Percentiles rank a stretch among this genome's conserved stretches.
Conservation (phyloP, 2,329 filamentous ascomycete genomes). For the Didymella exigua region DNA sequence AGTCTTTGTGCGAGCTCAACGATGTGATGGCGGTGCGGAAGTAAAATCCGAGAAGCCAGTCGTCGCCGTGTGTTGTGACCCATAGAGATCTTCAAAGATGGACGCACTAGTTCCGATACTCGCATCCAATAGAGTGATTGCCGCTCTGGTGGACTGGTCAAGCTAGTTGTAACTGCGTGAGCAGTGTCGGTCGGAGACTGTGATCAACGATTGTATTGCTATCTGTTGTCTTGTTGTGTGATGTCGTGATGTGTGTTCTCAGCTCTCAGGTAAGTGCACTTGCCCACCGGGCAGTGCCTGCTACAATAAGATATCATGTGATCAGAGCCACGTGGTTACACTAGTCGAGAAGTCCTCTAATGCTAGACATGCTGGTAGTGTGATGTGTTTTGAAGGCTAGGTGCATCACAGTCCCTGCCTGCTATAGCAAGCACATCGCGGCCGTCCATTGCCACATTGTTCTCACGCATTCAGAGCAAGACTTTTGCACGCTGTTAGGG, state of each 20-base stretch:
- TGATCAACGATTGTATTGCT: too few species aligned
- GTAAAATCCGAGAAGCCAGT: slow-evolving; percentile 3
- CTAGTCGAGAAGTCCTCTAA: slow-evolving; percentile 33
- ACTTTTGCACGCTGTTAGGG: slow-evolving; percentile 55
- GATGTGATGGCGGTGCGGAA: slow-evolving; percentile 50
- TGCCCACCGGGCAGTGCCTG: too few species aligned
- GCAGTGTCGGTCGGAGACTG: too few species aligned
- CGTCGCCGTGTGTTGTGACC: slow-evolving; percentile 3
- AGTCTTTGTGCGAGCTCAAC: slow-evolving; percentile 55
- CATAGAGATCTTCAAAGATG: slow-evolving; percentile 10
- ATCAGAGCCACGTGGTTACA: too few species aligned
- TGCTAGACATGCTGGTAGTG: slow-evolving; percentile 5
- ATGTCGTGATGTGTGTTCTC: too few species aligned
- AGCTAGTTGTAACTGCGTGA: too few species aligned
- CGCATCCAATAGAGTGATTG: slow-evolving; percentile 37
- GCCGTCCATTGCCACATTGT: slow-evolving; percentile 61
- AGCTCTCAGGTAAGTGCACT: too few species aligned
- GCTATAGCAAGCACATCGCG: slow-evolving; percentile 60
- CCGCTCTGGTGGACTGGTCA: neutral
- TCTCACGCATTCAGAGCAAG: slow-evolving; percentile 62
- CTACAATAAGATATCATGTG: too few species aligned
- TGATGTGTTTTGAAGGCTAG: slow-evolving; percentile 44
- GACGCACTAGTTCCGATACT: slow-evolving; percentile 1
- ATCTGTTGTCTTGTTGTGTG: too few species aligned
- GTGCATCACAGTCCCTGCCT: slow-evolving; percentile 56